phyloP scores from a whole-genome alignment of 2,329 filamentous ascomycete species.

The Oidium heveae region DNA sequence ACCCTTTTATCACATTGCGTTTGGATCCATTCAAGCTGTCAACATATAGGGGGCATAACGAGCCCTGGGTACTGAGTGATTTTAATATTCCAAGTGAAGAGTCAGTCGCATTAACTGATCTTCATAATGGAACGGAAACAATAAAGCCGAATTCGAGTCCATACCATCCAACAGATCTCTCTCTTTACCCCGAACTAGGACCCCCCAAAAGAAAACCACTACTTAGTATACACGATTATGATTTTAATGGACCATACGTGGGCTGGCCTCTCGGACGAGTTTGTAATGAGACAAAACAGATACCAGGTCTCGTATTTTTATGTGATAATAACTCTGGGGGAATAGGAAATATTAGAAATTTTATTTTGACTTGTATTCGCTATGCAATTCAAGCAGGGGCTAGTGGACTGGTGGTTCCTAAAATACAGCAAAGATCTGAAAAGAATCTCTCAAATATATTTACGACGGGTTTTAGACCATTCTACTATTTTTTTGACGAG shows the following conservation, averaged over 20 bases:
- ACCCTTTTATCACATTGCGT: too few species aligned
- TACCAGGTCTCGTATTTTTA: conserved; percentile 19
- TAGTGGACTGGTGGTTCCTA: conserved; percentile 20
- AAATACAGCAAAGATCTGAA: conserved; percentile 20
- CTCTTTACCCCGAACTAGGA: neutral
- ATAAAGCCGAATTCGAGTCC: neutral
- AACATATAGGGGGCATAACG: neutral
- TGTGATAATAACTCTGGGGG: conserved; percentile 27
- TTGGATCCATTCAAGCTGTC: too few species aligned
- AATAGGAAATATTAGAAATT: conserved; percentile 25
- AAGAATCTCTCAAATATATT: conserved; percentile 19
- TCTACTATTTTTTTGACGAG: conserved; percentile 24
- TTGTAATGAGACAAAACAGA: conserved; percentile 19
- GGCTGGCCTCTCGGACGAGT: conserved; percentile 19
- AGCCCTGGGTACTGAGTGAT: neutral
- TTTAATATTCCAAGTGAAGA: neutral
- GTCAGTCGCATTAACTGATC: too few species aligned
- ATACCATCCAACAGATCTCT: neutral
- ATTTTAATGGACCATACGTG: conserved; percentile 17
- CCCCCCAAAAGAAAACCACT: neutral
- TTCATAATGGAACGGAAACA: neutral
- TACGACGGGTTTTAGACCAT: conserved; percentile 15
- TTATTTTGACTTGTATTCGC: conserved; percentile 23
- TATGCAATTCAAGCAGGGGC: conserved; percentile 24
- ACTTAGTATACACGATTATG: conserved; percentile 8